Evolutionary conservation across 345 rosid genomes (phyloP), one percentile per base, ranked within the genome.

Genomic region (Lagerstroemia speciosa): DNA sequence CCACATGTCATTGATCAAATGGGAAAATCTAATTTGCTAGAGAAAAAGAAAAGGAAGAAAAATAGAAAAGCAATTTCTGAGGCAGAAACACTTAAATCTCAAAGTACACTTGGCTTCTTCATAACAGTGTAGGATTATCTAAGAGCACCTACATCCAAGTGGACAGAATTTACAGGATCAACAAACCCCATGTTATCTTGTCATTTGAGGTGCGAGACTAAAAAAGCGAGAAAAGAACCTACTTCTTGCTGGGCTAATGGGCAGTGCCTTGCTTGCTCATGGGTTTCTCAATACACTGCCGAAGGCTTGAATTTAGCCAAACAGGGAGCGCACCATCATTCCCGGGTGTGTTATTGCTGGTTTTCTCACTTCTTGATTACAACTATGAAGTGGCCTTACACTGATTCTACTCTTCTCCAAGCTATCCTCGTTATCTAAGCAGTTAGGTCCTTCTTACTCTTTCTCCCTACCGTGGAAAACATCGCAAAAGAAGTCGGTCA

Each of bases 401-500:
- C 38, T 20, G 15, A 31, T 26, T 57, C 64, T 3, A 8, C 40
- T 55, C 43, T 67, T 67, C 43, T 72, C 71, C 20, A 26, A 61
- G n/a, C 26, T 60, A 36, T 19, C 68, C n/a, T 37, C 78, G 5
- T 58, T 74, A 71, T 19, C 66, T 68, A 45, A 15, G 72, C 43
- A 63, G 43, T 63, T 64, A 67, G 26, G 16, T 24, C 17, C 62
- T 57, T 2, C 74, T 62, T 43, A 37, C 22, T 41, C 46, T 41
- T 50, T 58, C 52, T 60, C 75, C 31, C 66, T 76, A 73, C 67
- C 71, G 43, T 57, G 36, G 27, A 79, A 67, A 8, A 86, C 50
- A 53, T 78, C 81, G 62, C 75, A 77, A 40, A 87, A 83, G 82
- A 87, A 87, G 68, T 79, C 83, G 7, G 81, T 75, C 78, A 85